Base-by-base conservation (phyloP, 805 yeast genomes). In the Yarrowia keelungensis region DNA sequence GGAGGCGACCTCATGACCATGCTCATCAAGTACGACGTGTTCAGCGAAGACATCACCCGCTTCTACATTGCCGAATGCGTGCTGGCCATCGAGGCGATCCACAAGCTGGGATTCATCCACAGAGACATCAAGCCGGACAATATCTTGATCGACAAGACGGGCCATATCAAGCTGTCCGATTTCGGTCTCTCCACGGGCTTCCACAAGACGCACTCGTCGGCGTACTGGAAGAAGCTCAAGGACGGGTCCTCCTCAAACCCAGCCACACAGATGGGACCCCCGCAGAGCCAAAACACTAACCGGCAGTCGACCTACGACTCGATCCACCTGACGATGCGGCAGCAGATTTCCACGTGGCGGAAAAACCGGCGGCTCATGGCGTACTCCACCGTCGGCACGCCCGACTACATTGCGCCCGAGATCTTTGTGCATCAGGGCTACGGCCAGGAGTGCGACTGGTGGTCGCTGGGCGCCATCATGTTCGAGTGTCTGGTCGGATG, bases 61-160 rank as follows among this genome's bases (percentile, higher is more conserved):
- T 92, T 92, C 77, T 92, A 93, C 79, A 92, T 92, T 88, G 97
- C 98, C 1, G 98, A 92, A 78, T 92, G 97, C 83, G 97, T 92
- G 11, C 83, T 93, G 75, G 97, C 97, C 2, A 92, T 92, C 70
- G 97, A 93, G 76, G 97, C 97, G 5, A 89, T 92, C 73, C 98
- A 92, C 79, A 91, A 90, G 77, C 82, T 92, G 42, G 97, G 97
- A 0, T 92, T 92, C 77, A 95, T 95, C 75, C 99, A 95, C 79
- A 79, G 99, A 79, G 99, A 95, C 78, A 94, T 95, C 75, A 95
- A 95, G 79, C 99, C 99, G 0, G 99, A 95, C 82, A 95, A 95
- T 75, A 94, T 91, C 69, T 83, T 91, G 75, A 91, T 91, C 73
- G 97, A 91, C 77, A 89, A 89, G 73, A 81, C 85, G 22, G 91